Percentiles rank a stretch among this genome's conserved stretches.
Evolutionary conservation across 768 basidiomycete genomes (phyloP).

Genomic region (Termitomyces sp.): DNA sequence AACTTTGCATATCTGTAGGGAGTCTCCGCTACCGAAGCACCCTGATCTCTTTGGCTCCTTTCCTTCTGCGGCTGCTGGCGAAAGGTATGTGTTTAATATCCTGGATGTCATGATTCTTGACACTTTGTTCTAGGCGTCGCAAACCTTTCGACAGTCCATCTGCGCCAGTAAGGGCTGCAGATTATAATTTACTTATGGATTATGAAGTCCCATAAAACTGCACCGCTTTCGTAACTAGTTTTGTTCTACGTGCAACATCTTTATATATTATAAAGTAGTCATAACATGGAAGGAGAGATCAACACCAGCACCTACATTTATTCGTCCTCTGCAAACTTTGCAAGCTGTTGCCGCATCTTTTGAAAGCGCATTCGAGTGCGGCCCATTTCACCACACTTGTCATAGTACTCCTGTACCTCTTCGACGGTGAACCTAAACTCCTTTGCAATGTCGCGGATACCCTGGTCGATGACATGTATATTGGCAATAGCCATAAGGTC

Average conservation of each 20-base stretch:
- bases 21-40: slow-evolving; percentile 94
- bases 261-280: no score
- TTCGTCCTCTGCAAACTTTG: slow-evolving; percentile 31
- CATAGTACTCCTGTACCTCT: slow-evolving; percentile 78
- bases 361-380: slow-evolving; percentile 64
- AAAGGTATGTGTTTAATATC: slow-evolving; percentile 58
- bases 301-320: not conserved
- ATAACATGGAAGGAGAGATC: not conserved
- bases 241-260: not conserved
- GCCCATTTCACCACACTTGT: slow-evolving; percentile 68
- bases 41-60: slow-evolving; percentile 95
- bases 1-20: slow-evolving; percentile 41
- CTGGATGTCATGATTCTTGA: slow-evolving; percentile 4
- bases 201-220: slow-evolving; percentile 42
- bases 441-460: slow-evolving; percentile 61
- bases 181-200: slow-evolving; percentile 65
- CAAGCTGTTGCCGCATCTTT: slow-evolving; percentile 56
- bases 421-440: slow-evolving; percentile 70
- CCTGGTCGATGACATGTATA: slow-evolving; percentile 66
- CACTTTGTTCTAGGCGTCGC: slow-evolving; percentile 49
- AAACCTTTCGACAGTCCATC: slow-evolving; percentile 80
- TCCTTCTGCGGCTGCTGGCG: slow-evolving; percentile 94
- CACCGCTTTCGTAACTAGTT: not conserved
- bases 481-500: slow-evolving; percentile 35
- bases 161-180: slow-evolving; percentile 70